These are phyloP conservation scores for Symbiotaphrina buchneri DNA, from an alignment of 495 filamentous ascomycete genomes.

Conservation along the genomic window DNA sequence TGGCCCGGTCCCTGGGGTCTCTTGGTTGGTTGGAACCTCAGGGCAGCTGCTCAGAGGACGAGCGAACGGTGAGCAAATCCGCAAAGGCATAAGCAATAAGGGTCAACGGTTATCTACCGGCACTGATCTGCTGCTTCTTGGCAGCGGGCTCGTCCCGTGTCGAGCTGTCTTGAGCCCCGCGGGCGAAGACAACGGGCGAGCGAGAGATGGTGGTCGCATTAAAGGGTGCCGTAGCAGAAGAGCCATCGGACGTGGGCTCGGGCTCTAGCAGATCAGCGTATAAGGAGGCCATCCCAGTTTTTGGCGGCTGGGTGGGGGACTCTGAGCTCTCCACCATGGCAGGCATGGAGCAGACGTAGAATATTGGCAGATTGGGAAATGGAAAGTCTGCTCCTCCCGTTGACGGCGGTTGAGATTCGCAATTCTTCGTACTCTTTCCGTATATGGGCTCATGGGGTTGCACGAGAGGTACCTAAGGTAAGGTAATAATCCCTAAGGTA, in stretches of 20 bases:
- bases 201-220: no score
- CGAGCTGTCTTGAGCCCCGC: conserved; percentile 18
- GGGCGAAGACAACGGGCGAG: conserved; percentile 55
- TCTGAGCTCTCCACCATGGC: conserved; percentile 1
- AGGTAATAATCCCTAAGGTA: no score
- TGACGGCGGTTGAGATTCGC: neutral
- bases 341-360: no score
- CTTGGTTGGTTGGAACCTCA: conserved; percentile 76
- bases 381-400: neutral
- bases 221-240: conserved; percentile 30
- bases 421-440: no score
- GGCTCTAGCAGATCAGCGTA: conserved; percentile 42
- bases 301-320: conserved; percentile 7
- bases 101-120: conserved; percentile 31
- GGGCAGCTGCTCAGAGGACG: conserved; percentile 29
- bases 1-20: conserved; percentile 45
- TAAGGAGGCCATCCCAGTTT: conserved; percentile 25
- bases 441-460: no score
- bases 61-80: conserved; percentile 23
- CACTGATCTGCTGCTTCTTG: conserved; percentile 50
- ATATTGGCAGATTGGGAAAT: no score
- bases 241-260: conserved; percentile 13
- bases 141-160: conserved; percentile 29
- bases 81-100: conserved; percentile 9
- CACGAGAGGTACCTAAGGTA: no score